Conservation (phyloP, 805 yeast species). For the Blastobotrys muscicola region DNA sequence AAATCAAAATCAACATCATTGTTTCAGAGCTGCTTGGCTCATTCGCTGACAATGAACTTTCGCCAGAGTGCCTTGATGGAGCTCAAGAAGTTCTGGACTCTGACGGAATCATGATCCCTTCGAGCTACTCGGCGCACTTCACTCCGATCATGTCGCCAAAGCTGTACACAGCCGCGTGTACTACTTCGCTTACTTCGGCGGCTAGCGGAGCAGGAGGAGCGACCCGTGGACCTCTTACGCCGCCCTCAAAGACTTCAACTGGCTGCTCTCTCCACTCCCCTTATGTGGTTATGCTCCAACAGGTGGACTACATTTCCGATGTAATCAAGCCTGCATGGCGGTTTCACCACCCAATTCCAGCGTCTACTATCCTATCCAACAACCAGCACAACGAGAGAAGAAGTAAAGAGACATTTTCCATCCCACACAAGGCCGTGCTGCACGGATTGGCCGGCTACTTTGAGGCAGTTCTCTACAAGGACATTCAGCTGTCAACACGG, state of each 20-base stretch:
- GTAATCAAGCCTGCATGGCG: conserved; percentile 49
- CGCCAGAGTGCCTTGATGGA: conserved; percentile 67
- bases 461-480: conserved; percentile 56
- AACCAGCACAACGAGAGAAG: conserved; percentile 18
- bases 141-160: conserved; percentile 61
- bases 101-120: conserved; percentile 53
- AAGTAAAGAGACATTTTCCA: conserved; percentile 33
- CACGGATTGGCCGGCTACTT: conserved; percentile 76
- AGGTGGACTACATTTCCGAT: conserved; percentile 35
- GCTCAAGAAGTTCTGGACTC: conserved; percentile 33
- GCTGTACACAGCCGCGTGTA: conserved; percentile 28
- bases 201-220: conserved; percentile 1
- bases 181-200: neutral
- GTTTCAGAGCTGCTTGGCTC: conserved; percentile 82
- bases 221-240: too few relatives aligned
- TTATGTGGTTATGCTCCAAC: conserved; percentile 35
- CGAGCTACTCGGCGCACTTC: conserved; percentile 45
- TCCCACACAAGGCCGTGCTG: conserved; percentile 42
- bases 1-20: conserved; percentile 42
- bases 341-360: conserved; percentile 42
- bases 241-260: neutral
- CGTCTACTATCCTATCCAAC: conserved; percentile 1
- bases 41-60: conserved; percentile 84
- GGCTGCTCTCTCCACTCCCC: conserved; percentile 27
- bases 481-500: conserved; percentile 42